phyloP scores from a whole-genome alignment of 306 rosid species.

The Sesbania bispinosa region DNA sequence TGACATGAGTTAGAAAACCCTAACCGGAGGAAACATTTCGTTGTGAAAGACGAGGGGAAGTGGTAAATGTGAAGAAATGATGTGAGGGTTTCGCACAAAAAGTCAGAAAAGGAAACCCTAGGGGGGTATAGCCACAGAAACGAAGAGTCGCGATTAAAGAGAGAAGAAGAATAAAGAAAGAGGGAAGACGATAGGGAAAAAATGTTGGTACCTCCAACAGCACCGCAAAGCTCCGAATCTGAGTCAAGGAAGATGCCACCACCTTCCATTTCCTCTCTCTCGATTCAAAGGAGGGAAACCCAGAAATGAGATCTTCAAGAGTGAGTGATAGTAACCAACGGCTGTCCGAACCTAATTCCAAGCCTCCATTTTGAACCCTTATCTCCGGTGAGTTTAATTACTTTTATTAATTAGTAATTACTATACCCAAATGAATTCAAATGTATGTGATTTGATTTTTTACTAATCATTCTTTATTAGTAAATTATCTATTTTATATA shows the following conservation, averaged over 20 bases:
- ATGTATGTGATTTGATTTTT: too few species aligned
- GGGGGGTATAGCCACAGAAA: background rate
- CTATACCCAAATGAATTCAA: too few species aligned
- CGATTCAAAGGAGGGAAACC: constrained; percentile 26
- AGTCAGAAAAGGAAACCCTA: background rate
- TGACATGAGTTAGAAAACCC: constrained; percentile 11
- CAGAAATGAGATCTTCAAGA: constrained; percentile 20
- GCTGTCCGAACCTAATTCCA: constrained; percentile 53
- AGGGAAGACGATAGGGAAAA: constrained; percentile 16
- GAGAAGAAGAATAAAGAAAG: background rate
- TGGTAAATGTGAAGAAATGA: background rate
- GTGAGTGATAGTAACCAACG: constrained; percentile 28
- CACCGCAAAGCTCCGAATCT: constrained; percentile 23
- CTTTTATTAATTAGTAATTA: background rate
- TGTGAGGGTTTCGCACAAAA: background rate
- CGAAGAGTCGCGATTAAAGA: background rate
- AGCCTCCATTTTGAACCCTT: constrained; percentile 34
- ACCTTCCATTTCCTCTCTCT: constrained; percentile 43
- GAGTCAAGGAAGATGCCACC: constrained; percentile 22
- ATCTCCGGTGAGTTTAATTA: background rate
- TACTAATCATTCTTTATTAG: too few species aligned
- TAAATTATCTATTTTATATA: too few species aligned
- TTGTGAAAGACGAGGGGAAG: background rate
- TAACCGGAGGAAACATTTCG: background rate
- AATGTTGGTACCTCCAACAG: constrained; percentile 32